phyloP scores from a whole-genome alignment of 2,329 filamentous ascomycete species.

The Zymoseptoria pseudotritici region DNA sequence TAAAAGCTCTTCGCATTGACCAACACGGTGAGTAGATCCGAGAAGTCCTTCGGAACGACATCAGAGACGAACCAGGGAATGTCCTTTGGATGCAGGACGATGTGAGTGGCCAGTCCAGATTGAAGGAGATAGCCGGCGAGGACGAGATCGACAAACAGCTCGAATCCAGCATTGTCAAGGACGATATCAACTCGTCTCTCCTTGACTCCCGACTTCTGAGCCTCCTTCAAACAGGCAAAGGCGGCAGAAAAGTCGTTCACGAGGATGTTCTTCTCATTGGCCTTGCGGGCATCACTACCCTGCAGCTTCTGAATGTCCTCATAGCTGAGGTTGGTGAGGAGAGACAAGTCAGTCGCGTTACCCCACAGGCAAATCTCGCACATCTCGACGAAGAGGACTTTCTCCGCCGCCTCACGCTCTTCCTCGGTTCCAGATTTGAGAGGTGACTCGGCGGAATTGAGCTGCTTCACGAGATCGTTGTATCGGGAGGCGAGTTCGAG shows the following conservation, averaged over 20 bases:
- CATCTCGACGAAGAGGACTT: conserved; percentile 81
- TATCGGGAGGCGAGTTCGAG: conserved; percentile 75
- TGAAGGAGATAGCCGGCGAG: conserved; percentile 84
- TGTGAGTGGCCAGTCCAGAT: conserved; percentile 72
- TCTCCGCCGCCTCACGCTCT: conserved; percentile 60
- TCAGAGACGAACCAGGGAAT: conserved; percentile 99
- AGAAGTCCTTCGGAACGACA: conserved; percentile 79
- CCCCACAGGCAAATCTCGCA: conserved; percentile 96
- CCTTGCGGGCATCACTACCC: conserved; percentile 77
- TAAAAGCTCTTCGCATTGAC: conserved; percentile 72
- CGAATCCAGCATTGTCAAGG: conserved; percentile 94
- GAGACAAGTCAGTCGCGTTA: conserved; percentile 88
- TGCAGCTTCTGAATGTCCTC: conserved; percentile 97
- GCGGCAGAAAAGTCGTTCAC: conserved; percentile 73
- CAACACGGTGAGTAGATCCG: conserved; percentile 72
- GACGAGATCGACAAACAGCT: conserved; percentile 90
- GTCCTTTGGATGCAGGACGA: conserved; percentile 86
- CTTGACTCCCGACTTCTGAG: conserved; percentile 52
- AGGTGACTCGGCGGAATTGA: conserved; percentile 46
- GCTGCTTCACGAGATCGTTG: conserved; percentile 61
- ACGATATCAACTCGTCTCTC: conserved; percentile 85
- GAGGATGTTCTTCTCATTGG: conserved; percentile 83
- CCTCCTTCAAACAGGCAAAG: conserved; percentile 60
- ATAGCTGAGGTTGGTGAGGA: conserved; percentile 82
- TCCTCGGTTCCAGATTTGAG: conserved; percentile 39